These are phyloP conservation scores for Silene latifolia DNA, from an alignment of 148 eudicot species.

Conservation along the genomic window DNA sequence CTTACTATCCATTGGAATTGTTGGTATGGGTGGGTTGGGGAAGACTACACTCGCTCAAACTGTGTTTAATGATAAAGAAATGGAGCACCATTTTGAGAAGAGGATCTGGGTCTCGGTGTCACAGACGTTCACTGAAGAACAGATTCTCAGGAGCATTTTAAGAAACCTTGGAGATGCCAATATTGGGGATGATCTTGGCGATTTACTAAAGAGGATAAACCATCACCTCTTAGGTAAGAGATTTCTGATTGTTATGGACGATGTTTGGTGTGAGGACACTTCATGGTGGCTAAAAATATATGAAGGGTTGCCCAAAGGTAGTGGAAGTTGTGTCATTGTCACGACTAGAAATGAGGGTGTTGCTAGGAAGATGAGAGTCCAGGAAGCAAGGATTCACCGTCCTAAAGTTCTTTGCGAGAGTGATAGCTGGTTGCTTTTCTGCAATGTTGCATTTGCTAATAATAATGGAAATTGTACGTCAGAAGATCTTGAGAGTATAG, in stretches of 20 bases:
- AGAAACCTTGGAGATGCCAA: conserved; percentile 50
- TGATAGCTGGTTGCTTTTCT: conserved; percentile 46
- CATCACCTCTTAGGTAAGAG: conserved; percentile 46
- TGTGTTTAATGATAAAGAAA: conserved; percentile 40
- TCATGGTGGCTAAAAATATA: conserved; percentile 42
- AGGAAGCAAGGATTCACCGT: conserved; percentile 35
- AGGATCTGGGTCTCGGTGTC: conserved; percentile 60
- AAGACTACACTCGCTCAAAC: conserved; percentile 52
- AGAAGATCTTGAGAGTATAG: conserved; percentile 32
- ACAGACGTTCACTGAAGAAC: conserved; percentile 43
- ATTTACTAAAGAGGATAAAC: conserved; percentile 41
- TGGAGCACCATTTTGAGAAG: conserved; percentile 41
- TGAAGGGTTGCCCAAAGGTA: conserved; percentile 44
- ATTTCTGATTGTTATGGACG: conserved; percentile 55
- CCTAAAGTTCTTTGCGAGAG: conserved; percentile 36
- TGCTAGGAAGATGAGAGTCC: conserved; percentile 40
- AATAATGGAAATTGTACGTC: conserved; percentile 30
- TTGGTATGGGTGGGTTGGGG: conserved; percentile 62
- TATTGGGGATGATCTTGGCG: conserved; percentile 40
- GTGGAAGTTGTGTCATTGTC: conserved; percentile 43
- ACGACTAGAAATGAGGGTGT: conserved; percentile 47
- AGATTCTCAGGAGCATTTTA: conserved; percentile 47
- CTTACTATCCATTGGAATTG: conserved; percentile 42
- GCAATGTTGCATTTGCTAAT: conserved; percentile 46
- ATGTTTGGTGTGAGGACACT: conserved; percentile 43